phyloP scores from a whole-genome alignment of 345 rosid species.

The Barbarea vulgaris region DNA sequence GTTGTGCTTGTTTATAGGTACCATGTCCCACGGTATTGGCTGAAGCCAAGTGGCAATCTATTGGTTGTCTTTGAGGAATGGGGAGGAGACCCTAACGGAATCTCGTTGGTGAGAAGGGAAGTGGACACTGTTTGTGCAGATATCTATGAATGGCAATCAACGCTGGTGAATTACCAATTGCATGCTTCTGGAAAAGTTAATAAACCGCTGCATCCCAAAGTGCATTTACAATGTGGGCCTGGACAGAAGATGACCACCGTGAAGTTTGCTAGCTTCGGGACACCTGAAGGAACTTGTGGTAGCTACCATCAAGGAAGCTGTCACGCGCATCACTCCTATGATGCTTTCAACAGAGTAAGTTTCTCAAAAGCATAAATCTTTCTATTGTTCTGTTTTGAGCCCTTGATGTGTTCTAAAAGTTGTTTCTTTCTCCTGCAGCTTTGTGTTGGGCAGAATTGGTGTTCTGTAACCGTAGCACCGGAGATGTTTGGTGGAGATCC shows the following conservation, averaged over 20 bases:
- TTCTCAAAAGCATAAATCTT: neutral
- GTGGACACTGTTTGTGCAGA: slow-evolving; percentile 87
- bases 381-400: slow-evolving; percentile 12
- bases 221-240: slow-evolving; percentile 72
- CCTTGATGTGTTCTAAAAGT: slow-evolving; percentile 6
- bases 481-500: slow-evolving; percentile 98
- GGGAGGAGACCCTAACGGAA: slow-evolving; percentile 95
- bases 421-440: slow-evolving; percentile 54
- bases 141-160: slow-evolving; percentile 95
- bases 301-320: slow-evolving; percentile 82
- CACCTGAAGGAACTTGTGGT: slow-evolving; percentile 91
- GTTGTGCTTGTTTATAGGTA: slow-evolving; percentile 54
- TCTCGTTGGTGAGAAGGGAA: slow-evolving; percentile 79
- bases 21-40: slow-evolving; percentile 93
- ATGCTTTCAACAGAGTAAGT: slow-evolving; percentile 87
- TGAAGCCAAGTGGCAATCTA: slow-evolving; percentile 80
- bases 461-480: slow-evolving; percentile 93
- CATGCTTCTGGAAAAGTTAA: slow-evolving; percentile 80
- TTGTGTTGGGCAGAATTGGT: slow-evolving; percentile 86
- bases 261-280: slow-evolving; percentile 96
- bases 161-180: slow-evolving; percentile 77
- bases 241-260: slow-evolving; percentile 81
- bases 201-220: slow-evolving; percentile 88
- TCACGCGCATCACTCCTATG: slow-evolving; percentile 90
- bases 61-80: slow-evolving; percentile 97